Percentiles rank a stretch among this genome's conserved stretches.
Conservation (phyloP, 163 green algal genomes). For the Prototheca stagnorum region DNA sequence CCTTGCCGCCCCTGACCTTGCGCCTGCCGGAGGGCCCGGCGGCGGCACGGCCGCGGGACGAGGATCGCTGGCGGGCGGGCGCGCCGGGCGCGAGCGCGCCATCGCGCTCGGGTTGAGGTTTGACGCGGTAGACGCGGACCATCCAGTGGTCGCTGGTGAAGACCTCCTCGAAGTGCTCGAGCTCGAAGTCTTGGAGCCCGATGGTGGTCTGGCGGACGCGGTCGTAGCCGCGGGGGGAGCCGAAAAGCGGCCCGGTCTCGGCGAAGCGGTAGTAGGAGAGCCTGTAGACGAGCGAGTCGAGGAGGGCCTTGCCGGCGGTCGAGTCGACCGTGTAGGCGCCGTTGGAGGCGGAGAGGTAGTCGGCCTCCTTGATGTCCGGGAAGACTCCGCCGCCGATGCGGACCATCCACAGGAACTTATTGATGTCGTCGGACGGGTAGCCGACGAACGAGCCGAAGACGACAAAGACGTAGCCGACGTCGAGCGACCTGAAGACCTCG, state of each 20-base stretch:
- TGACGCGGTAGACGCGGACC: constrained; percentile 71
- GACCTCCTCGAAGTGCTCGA: constrained; percentile 93
- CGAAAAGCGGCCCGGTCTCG: constrained; percentile 31
- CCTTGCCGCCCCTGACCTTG: too few species aligned
- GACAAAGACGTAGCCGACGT: constrained; percentile 95
- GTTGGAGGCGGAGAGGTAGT: constrained; percentile 44
- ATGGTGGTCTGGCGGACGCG: constrained; percentile 36
- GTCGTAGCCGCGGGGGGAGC: constrained; percentile 38
- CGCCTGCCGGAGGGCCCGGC: too few species aligned
- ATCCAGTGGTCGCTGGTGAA: constrained; percentile 89
- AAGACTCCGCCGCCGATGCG: constrained; percentile 80
- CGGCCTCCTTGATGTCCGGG: constrained; percentile 74
- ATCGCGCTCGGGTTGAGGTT: constrained; percentile 29
- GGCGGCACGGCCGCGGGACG: too few species aligned
- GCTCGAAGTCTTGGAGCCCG: constrained; percentile 25
- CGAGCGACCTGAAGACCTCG: constrained; percentile 68
- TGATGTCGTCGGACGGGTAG: constrained; percentile 89
- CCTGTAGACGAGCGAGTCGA: constrained; percentile 78
- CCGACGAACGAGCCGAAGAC: constrained; percentile 81
- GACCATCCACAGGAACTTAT: constrained; percentile 98
- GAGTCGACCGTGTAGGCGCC: constrained; percentile 67
- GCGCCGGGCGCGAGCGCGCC: too few species aligned
- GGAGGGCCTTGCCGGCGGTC: constrained; percentile 47
- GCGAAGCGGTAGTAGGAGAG: constrained; percentile 85
- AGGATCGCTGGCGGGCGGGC: too few species aligned